Evolutionary conservation across 164 flowering plant species (phyloP).

Genomic region (Macadamia tetraphylla): DNA sequence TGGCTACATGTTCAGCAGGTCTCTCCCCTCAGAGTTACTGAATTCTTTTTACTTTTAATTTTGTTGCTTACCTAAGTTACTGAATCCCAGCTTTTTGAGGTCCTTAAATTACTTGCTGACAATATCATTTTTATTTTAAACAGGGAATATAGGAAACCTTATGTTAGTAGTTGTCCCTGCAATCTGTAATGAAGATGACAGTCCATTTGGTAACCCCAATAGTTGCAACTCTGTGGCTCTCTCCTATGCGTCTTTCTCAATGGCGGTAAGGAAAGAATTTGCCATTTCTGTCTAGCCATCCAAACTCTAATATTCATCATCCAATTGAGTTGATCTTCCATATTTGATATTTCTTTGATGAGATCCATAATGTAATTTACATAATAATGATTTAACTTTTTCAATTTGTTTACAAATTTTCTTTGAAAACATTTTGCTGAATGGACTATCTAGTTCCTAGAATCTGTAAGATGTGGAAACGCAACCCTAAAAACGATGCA

Average conservation of each 20-base stretch:
- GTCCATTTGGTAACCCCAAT: conserved; percentile 55
- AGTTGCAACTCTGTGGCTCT: conserved; percentile 52
- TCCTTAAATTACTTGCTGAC: background rate
- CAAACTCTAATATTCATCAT: too few species aligned
- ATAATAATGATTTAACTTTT: background rate
- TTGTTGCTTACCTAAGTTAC: background rate
- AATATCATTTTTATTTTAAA: background rate
- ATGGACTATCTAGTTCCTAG: too few species aligned
- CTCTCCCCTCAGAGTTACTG: too few species aligned
- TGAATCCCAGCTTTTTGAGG: background rate
- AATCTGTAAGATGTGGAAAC: too few species aligned
- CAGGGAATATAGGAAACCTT: conserved; percentile 89
- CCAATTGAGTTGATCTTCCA: background rate
- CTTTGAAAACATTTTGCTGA: too few species aligned
- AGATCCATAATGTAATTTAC: background rate
- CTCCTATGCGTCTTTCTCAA: conserved; percentile 89
- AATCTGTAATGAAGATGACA: conserved; percentile 63
- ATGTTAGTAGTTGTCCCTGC: conserved; percentile 80
- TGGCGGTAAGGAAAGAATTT: conserved; percentile 57
- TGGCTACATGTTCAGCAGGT: conserved; percentile 86
- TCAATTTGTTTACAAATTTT: background rate
- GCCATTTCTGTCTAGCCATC: background rate
- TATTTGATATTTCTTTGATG: too few species aligned
- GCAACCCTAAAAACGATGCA: too few species aligned
- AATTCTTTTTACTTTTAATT: background rate